Evolutionary conservation across 306 rosid genomes (phyloP).

Genomic region (Clitoria ternatea): DNA sequence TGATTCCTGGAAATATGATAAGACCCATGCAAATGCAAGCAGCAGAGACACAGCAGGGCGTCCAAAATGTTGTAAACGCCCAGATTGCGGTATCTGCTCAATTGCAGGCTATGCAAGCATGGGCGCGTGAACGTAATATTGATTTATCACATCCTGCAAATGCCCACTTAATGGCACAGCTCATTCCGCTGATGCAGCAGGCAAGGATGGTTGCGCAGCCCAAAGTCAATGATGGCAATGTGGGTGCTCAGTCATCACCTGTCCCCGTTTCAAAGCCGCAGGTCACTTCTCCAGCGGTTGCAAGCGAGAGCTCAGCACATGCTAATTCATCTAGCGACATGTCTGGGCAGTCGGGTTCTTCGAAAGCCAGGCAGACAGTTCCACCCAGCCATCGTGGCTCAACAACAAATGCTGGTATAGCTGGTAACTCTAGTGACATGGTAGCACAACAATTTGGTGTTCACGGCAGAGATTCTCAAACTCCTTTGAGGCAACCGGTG

Average conservation of each 20-base stretch:
- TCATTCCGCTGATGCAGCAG: constrained; percentile 75
- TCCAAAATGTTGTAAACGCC: constrained; percentile 60
- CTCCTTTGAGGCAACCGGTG: constrained; percentile 50
- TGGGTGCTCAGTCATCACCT: constrained; percentile 56
- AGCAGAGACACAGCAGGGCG: constrained; percentile 61
- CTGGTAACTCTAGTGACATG: constrained; percentile 43
- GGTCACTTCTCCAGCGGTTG: constrained; percentile 68
- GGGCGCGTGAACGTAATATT: constrained; percentile 80
- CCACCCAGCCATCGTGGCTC: constrained; percentile 61
- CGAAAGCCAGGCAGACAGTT: constrained; percentile 73
- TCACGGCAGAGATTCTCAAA: constrained; percentile 78
- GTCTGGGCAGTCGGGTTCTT: constrained; percentile 76
- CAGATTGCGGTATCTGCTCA: constrained; percentile 75
- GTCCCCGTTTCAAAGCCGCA: constrained; percentile 79
- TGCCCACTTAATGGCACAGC: constrained; percentile 74
- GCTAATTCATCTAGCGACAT: constrained; percentile 78
- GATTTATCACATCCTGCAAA: constrained; percentile 85
- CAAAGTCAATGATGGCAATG: constrained; percentile 58
- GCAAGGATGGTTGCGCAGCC: constrained; percentile 69
- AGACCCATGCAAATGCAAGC: constrained; percentile 77
- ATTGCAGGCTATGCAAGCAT: constrained; percentile 85
- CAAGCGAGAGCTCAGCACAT: constrained; percentile 75
- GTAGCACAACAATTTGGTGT: constrained; percentile 52
- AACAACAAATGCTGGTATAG: constrained; percentile 42
- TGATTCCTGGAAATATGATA: constrained; percentile 52